A percentile compares a stretch with the other conserved stretches of the same genome.
Evolutionary conservation across 2,329 filamentous ascomycete genomes (phyloP).

Genomic region (Colletotrichum caudatum): DNA sequence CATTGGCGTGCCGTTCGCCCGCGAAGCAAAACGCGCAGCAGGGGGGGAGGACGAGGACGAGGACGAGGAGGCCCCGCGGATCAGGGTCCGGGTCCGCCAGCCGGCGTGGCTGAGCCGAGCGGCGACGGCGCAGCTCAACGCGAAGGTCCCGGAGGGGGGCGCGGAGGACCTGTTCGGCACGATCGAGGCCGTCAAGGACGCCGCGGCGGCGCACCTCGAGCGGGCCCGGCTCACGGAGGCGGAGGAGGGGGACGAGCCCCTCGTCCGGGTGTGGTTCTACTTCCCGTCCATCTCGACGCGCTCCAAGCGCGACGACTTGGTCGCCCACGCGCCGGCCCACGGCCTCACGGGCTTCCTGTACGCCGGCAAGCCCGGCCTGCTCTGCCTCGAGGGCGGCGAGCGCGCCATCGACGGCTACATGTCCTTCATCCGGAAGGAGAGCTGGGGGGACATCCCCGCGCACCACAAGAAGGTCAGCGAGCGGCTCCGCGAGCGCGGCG

Average conservation of each 20-base stretch:
- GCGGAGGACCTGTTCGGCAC: conserved; percentile 58
- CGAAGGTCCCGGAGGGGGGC: conserved; percentile 51
- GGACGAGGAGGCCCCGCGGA: conserved; percentile 53
- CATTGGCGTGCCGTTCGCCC: conserved; percentile 51
- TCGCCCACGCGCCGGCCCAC: conserved; percentile 64
- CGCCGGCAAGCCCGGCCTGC: conserved; percentile 69
- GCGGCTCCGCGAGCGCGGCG: conserved; percentile 57
- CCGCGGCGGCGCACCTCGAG: conserved; percentile 48
- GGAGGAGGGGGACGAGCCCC: conserved; percentile 40
- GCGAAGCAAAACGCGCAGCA: conserved; percentile 21
- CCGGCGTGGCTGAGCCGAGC: conserved; percentile 65
- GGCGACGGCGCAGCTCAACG: conserved; percentile 54
- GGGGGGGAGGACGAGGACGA: conserved; percentile 46
- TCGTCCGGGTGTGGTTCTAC: conserved; percentile 72
- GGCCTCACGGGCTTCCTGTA: conserved; percentile 69
- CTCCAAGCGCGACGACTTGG: conserved; percentile 68
- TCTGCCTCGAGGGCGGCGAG: conserved; percentile 64
- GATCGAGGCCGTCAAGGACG: conserved; percentile 58
- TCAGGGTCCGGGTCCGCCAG: conserved; percentile 59
- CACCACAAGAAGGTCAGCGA: conserved; percentile 74
- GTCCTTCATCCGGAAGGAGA: conserved; percentile 73
- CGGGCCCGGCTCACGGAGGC: conserved; percentile 31
- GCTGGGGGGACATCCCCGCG: conserved; percentile 71
- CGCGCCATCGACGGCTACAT: conserved; percentile 67
- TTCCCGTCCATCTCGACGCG: conserved; percentile 72